Percentiles rank a stretch among this genome's conserved stretches.
Conservation (phyloP, 2,329 filamentous ascomycete species). For the Calonectria crousiana region DNA sequence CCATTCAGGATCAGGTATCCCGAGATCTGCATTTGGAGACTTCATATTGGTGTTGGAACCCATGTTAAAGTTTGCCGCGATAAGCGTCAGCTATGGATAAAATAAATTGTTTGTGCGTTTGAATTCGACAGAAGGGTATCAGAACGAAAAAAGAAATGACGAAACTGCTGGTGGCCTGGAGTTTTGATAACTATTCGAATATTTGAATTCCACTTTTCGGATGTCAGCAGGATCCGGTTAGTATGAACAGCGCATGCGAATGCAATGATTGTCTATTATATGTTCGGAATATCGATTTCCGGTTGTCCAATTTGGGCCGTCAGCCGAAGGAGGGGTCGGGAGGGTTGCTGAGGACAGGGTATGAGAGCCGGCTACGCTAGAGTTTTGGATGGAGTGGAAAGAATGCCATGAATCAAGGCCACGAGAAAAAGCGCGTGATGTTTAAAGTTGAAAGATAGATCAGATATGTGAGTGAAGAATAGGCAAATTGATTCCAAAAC, state of each 20-base stretch:
- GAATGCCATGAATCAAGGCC: neutral
- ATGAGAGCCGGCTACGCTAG: neutral
- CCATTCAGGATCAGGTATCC: constrained; percentile 6
- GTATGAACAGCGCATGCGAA: neutral
- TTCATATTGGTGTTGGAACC: neutral
- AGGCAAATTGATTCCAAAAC: neutral
- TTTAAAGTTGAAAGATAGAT: neutral
- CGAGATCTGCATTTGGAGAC: neutral
- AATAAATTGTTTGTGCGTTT: neutral
- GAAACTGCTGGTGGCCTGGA: neutral
- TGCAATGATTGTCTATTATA: neutral
- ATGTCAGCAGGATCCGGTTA: neutral
- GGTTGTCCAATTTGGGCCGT: neutral
- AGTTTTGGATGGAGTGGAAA: neutral
- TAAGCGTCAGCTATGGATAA: too few relatives aligned
- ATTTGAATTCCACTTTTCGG: neutral
- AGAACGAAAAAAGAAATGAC: neutral
- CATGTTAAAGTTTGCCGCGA: neutral
- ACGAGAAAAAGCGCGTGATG: neutral
- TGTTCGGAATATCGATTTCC: neutral
- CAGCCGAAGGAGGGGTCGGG: neutral
- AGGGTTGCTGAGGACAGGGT: neutral
- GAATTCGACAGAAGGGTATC: neutral
- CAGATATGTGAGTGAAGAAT: neutral
- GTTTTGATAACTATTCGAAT: neutral